Evolutionary conservation across 2,329 filamentous ascomycete species (phyloP).

Genomic region (Boeremia lycopersici): DNA sequence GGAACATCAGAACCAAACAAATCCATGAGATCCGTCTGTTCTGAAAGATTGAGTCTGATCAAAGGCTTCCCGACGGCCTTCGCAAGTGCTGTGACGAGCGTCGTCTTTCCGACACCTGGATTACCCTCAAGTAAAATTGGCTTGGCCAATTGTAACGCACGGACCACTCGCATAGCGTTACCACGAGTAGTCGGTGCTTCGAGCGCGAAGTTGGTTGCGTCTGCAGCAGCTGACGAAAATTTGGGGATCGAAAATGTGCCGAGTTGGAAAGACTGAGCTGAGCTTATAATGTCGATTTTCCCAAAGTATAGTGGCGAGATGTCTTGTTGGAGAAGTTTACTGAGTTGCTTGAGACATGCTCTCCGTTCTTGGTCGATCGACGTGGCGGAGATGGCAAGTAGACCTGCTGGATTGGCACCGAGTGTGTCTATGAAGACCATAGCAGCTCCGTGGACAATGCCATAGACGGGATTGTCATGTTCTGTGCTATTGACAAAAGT

Average conservation of each 20-base stretch:
- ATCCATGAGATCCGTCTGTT: constrained; percentile 97
- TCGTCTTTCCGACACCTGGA: constrained; percentile 98
- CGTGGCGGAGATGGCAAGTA: constrained; percentile 74
- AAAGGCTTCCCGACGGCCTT: constrained; percentile 78
- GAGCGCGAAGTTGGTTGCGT: constrained; percentile 73
- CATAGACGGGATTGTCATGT: constrained; percentile 55
- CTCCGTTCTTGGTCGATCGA: constrained; percentile 73
- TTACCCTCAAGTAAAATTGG: constrained; percentile 94
- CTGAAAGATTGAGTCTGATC: constrained; percentile 94
- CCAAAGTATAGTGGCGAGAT: constrained; percentile 69
- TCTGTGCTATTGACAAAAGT: constrained; percentile 81
- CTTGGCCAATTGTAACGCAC: constrained; percentile 86
- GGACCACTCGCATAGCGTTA: constrained; percentile 89
- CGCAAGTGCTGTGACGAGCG: constrained; percentile 84
- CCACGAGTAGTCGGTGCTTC: constrained; percentile 86
- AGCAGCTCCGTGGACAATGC: constrained; percentile 81
- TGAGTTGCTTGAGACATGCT: constrained; percentile 74
- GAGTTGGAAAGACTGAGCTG: constrained; percentile 64
- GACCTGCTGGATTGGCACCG: constrained; percentile 89
- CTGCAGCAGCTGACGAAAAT: constrained; percentile 49
- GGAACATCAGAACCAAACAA: constrained; percentile 96
- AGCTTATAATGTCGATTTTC: constrained; percentile 63
- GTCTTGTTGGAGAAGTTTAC: constrained; percentile 68
- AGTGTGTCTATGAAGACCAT: constrained; percentile 96
- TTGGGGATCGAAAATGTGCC: constrained; percentile 75